Evolutionary conservation across 2,329 filamentous ascomycete genomes (phyloP).

Genomic region (Pseudomassariella vexata): DNA sequence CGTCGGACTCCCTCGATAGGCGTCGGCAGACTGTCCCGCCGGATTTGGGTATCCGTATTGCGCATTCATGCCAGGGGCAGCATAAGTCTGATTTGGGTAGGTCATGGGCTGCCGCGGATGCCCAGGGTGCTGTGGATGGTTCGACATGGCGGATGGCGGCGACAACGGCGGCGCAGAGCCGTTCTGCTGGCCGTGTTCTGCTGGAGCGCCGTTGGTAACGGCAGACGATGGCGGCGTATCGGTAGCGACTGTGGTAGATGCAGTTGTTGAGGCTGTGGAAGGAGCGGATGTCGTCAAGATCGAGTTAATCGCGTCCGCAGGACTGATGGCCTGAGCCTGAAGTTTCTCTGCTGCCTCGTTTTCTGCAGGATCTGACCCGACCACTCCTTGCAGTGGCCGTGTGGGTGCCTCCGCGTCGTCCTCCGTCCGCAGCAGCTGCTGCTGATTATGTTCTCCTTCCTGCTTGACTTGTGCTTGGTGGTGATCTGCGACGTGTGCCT

Average conservation of each 20-base stretch:
- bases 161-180: conserved; percentile 14
- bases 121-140: conserved; percentile 20
- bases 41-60: conserved; percentile 24
- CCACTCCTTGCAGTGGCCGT: conserved; percentile 3
- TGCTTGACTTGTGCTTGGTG: conserved; percentile 17
- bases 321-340: conserved; percentile 1
- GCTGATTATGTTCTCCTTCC: conserved; percentile 9
- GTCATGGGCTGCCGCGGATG: conserved; percentile 17
- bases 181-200: conserved; percentile 11
- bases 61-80: conserved; percentile 18
- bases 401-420: neutral
- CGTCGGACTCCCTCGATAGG: conserved; percentile 27
- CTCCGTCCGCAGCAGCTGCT: conserved; percentile 10
- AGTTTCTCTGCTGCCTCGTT: conserved; percentile 2
- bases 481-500: conserved; percentile 18
- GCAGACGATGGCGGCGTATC: neutral
- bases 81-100: conserved; percentile 21
- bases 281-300: conserved; percentile 1
- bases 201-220: neutral
- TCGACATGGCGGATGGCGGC: conserved; percentile 19
- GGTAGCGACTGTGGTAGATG: neutral
- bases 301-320: conserved; percentile 2
- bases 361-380: conserved; percentile 2
- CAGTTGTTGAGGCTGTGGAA: neutral
- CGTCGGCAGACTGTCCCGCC: conserved; percentile 21